Evolutionary conservation across 1,139 yeast genomes (phyloP).

Genomic region (Candida gigantensis): DNA sequence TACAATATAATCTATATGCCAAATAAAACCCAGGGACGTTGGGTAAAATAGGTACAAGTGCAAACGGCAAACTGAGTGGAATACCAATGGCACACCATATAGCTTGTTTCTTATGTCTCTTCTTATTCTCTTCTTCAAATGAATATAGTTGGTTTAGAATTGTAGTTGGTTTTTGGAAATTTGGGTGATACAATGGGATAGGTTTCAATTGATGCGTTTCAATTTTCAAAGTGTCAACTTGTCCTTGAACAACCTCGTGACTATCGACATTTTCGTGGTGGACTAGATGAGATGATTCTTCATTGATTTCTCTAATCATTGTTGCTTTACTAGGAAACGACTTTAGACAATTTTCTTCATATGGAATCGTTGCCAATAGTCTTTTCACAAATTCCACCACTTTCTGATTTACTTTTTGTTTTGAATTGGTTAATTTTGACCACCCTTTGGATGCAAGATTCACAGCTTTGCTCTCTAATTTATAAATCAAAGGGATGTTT

Average conservation of each 20-base stretch:
- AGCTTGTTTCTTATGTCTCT: slow-evolving; percentile 37
- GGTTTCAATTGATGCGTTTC: slow-evolving; percentile 37
- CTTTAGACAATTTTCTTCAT: slow-evolving; percentile 51
- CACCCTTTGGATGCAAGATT: slow-evolving; percentile 45
- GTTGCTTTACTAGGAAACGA: slow-evolving; percentile 52
- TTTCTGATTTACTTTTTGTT: slow-evolving; percentile 37
- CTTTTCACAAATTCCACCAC: slow-evolving; percentile 37
- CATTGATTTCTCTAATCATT: slow-evolving; percentile 50
- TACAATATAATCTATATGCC: slow-evolving; percentile 80
- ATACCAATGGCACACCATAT: slow-evolving; percentile 57
- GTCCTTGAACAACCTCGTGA: slow-evolving; percentile 28
- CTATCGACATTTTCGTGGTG: too few species aligned
- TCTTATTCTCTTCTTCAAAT: slow-evolving; percentile 28
- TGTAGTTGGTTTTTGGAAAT: slow-evolving; percentile 33
- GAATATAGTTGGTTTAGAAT: slow-evolving; percentile 34
- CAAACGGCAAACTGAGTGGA: slow-evolving; percentile 81
- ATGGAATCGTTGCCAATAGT: slow-evolving; percentile 48
- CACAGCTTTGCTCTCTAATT: slow-evolving; percentile 40
- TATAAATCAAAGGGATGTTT: slow-evolving; percentile 34
- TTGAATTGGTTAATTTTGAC: slow-evolving; percentile 44
- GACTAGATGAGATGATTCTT: too few species aligned
- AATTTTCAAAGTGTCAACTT: slow-evolving; percentile 30
- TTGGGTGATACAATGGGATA: slow-evolving; percentile 45
- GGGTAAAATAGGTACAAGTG: slow-evolving; percentile 83
- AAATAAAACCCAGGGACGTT: slow-evolving; percentile 94